phyloP scores from a whole-genome alignment of 306 rosid genomes.

The Pueraria montana region DNA sequence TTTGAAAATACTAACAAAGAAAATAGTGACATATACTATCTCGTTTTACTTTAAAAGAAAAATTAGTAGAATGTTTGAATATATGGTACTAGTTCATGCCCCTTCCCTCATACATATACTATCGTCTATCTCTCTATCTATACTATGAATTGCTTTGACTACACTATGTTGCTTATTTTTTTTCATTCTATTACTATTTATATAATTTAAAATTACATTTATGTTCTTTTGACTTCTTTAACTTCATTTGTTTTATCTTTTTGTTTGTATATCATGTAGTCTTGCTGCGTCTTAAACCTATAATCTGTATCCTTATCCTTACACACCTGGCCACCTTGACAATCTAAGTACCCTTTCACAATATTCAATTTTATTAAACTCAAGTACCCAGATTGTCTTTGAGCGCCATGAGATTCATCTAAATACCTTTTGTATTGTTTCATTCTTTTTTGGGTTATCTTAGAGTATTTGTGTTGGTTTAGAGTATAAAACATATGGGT shows the following conservation, averaged over 20 bases:
- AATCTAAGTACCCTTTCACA: no score
- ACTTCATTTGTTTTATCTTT: not conserved
- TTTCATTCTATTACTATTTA: conserved; percentile 16
- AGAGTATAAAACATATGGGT: no score
- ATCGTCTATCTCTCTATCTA: not conserved
- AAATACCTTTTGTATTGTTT: no score
- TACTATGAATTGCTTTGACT: conserved; percentile 1
- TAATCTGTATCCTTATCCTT: not conserved
- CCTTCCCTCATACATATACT: not conserved
- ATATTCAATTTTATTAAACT: conserved; percentile 5
- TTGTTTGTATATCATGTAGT: not conserved
- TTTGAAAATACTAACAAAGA: not conserved
- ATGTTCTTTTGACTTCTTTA: not conserved
- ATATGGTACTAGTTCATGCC: conserved; percentile 19
- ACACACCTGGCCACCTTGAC: not conserved
- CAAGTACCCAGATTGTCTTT: conserved; percentile 6
- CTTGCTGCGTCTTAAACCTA: not conserved
- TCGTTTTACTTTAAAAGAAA: no score
- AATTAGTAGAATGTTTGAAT: not conserved
- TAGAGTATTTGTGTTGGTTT: no score
- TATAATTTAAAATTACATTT: no score
- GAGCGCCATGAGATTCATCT: not conserved
- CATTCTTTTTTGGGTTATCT: no score
- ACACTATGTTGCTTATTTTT: not conserved
- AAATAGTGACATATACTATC: not conserved